phyloP scores from a whole-genome alignment of 371 early-diverging fungal species.

The Saksenaea vasiformis region DNA sequence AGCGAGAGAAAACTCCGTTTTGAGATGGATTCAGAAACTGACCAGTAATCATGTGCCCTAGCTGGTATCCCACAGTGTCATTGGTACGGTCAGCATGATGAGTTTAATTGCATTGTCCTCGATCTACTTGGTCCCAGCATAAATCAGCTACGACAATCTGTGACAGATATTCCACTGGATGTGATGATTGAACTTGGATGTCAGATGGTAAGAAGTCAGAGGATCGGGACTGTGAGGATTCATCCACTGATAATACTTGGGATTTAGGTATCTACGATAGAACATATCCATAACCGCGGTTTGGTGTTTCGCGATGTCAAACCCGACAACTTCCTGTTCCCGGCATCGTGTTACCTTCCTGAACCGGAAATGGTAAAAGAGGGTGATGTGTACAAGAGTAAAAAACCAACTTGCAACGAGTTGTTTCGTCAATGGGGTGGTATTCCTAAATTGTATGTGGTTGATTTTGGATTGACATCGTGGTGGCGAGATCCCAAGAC shows the following conservation, averaged over 20 bases:
- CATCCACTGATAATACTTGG: neutral
- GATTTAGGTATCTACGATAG: constrained; percentile 93
- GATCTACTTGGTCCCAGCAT: constrained; percentile 96
- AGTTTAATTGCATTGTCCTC: constrained; percentile 90
- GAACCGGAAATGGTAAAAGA: constrained; percentile 34
- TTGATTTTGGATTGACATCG: constrained; percentile 61
- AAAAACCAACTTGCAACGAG: constrained; percentile 8
- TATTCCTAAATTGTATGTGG: constrained; percentile 36
- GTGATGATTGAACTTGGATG: constrained; percentile 56
- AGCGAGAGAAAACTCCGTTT: too few species aligned
- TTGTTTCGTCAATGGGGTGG: constrained; percentile 26
- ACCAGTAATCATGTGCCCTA: constrained; percentile 13
- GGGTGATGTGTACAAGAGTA: constrained; percentile 12
- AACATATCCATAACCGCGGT: constrained; percentile 95
- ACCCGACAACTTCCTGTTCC: constrained; percentile 97
- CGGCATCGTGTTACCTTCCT: constrained; percentile 32
- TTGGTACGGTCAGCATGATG: constrained; percentile 93
- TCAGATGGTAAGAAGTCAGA: constrained; percentile 51
- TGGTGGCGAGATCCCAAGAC: constrained; percentile 54
- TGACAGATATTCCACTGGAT: constrained; percentile 47
- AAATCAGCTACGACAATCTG: constrained; percentile 76
- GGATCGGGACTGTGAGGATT: neutral
- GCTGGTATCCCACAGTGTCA: constrained; percentile 85
- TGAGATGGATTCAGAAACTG: neutral
- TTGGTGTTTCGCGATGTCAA: constrained; percentile 81